Evolutionary conservation across 2,329 filamentous ascomycete genomes (phyloP), one percentile per base, ranked within the genome.

Genomic region (Pseudocercospora fijiensis): DNA sequence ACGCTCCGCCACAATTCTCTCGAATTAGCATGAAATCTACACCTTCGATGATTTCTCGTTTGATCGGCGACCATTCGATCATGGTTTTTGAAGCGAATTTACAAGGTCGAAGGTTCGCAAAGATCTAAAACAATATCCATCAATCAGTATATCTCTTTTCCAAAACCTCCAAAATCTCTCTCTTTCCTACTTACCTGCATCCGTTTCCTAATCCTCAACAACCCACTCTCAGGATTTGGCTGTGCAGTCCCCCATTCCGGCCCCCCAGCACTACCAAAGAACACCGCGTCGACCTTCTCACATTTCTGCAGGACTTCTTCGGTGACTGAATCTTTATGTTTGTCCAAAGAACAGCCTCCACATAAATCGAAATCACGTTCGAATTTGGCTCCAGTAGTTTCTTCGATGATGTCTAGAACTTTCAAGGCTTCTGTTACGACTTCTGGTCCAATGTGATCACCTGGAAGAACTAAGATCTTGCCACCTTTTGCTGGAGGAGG

Each of bases 361-460:
- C 71, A 74, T 20, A 76, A 69, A 37, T 74, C 76, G 24, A 74
- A 74, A 4, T 71, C 77, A 20, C 69, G 73, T 41, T 73, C 72
- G 63, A 73, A 75, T 24, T 66, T 69, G 26, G 64, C 63, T 26
- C 70, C 71, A 0, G 69, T 72, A 11, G 62, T 61, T 13, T 64
- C 62, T 62, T 74, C 71, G 30, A 83, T 70, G 3, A 80, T 74
- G 28, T 81, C 76, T 5, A 84, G 76, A 10, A 83, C 78, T 66
- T 79, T 80, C 55, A 82, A 74, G 9, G 81, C 81, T 70, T 83
- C 80, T 4, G 72, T 67, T 58, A 82, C 77, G 33, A 83, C 76
- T 70, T 83, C 91, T 4, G 81, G 81, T 1, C 81, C 81, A 56
- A 82, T 78, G 65, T 80, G 78, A 67, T 83, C 80, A 41, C 80